Base-by-base conservation (phyloP, 805 yeast genomes). In the Yarrowia alimentaria region DNA sequence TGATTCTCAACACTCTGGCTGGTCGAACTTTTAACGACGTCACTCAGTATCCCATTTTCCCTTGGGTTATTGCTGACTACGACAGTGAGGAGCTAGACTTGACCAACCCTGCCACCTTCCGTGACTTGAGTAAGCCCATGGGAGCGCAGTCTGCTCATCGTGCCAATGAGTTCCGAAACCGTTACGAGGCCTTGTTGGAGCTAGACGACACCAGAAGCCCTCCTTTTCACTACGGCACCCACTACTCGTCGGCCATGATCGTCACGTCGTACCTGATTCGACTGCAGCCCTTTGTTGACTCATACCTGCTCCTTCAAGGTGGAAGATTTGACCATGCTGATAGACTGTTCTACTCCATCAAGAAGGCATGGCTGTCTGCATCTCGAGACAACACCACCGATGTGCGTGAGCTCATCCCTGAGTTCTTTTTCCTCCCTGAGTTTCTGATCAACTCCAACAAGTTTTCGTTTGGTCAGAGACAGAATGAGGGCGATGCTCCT, bases 161-260 rank as follows among this genome's bases (percentile, higher is more conserved):
- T 53, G 85, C 81, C 2, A 56, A 61, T 0, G 79, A 79, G 59
- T 88, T 87, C 59, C 67, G 70, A 40, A 93, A 86, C 52, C 66
- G 96, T 49, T 89, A 73, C 58, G 82, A 82, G 16, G 89, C 94
- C 0, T 66, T 86, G 18, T 74, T 69, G 17, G 79, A 84, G 50
- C 68, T 88, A 52, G 59, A 75, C 13, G 89, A 83, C 56, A 70
- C 66, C 0, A 60, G 68, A 5, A 71, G 87, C 0, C 88, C 89
- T 0, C 85, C 95, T 0, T 88, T 88, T 64, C 95, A 88, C 63
- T 88, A 88, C 60, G 96, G 96, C 2, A 89, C 96, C 0, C 96
- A 88, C 64, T 88, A 88, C 62, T 87, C 95, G 0, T 85, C 95
- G 0, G 94, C 96, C 0, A 89, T 88, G 96, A 87, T 88, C 61